Evolutionary conservation across 495 filamentous ascomycete genomes (phyloP).

Genomic region (Bombardia bombarda): DNA sequence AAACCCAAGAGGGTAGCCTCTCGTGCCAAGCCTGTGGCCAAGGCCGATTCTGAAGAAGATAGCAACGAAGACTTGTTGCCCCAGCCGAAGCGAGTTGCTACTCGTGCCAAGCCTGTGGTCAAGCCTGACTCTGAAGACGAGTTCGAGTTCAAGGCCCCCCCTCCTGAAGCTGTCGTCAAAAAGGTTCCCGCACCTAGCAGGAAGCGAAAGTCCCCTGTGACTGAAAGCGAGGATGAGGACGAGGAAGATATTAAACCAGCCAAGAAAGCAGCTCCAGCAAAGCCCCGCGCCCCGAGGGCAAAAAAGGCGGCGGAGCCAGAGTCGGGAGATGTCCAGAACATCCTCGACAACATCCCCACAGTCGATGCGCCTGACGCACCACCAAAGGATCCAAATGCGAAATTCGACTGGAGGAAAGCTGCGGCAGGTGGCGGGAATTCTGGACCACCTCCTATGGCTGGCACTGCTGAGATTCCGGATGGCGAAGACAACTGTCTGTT

Average conservation of each 20-base stretch:
- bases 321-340: slow-evolving; percentile 65
- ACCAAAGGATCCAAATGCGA: slow-evolving; percentile 49
- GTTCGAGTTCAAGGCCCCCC: slow-evolving; percentile 21
- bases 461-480: slow-evolving; percentile 62
- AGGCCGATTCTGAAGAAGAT: slow-evolving; percentile 36
- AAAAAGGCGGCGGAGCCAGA: slow-evolving; percentile 53
- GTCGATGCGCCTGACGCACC: slow-evolving; percentile 78
- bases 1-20: slow-evolving; percentile 41
- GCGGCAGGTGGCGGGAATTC: slow-evolving; percentile 46
- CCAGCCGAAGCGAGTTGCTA: slow-evolving; percentile 40
- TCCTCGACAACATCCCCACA: slow-evolving; percentile 79
- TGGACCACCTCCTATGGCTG: slow-evolving; percentile 53
- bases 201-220: slow-evolving; percentile 40
- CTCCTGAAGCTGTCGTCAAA: slow-evolving; percentile 27
- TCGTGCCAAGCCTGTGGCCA: slow-evolving; percentile 29
- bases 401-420: slow-evolving; percentile 59
- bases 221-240: slow-evolving; percentile 37
- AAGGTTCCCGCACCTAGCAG: slow-evolving; percentile 28
- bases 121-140: slow-evolving; percentile 37
- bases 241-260: slow-evolving; percentile 35
- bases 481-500: slow-evolving; percentile 87
- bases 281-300: slow-evolving; percentile 46
- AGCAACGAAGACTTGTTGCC: slow-evolving; percentile 47
- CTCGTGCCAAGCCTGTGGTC: slow-evolving; percentile 28
- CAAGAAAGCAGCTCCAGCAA: slow-evolving; percentile 57